Evolutionary conservation across 2,329 filamentous ascomycete species (phyloP).

Genomic region (Davidsoniella neocaledoniae): DNA sequence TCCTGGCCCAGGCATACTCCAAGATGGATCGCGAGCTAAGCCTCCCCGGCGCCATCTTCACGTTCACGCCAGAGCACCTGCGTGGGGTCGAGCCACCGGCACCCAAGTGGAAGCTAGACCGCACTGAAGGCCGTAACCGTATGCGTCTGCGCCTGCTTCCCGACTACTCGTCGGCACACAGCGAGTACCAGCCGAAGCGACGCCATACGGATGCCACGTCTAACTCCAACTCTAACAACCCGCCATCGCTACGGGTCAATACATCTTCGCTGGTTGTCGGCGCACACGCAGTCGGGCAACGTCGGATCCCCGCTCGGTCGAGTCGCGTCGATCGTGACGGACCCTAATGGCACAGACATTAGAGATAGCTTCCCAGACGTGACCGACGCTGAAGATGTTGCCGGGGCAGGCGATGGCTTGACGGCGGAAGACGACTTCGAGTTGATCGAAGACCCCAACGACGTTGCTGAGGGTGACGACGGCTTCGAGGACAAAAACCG

Average conservation of each 20-base stretch:
- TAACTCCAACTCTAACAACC: neutral
- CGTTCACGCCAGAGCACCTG: neutral
- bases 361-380: conserved; percentile 4
- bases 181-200: conserved; percentile 73
- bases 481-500: conserved; percentile 89
- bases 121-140: conserved; percentile 86
- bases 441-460: conserved; percentile 82
- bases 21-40: conserved; percentile 65
- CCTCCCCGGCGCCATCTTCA: conserved; percentile 55
- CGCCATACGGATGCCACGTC: conserved; percentile 32
- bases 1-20: conserved; percentile 56
- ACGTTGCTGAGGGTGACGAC: conserved; percentile 58
- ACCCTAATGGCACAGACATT: conserved; percentile 7
- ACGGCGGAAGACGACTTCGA: conserved; percentile 79
- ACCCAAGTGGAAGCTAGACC: conserved; percentile 79
- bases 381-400: neutral
- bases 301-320: conserved; percentile 7
- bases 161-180: conserved; percentile 49
- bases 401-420: neutral
- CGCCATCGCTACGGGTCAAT: conserved; percentile 21
- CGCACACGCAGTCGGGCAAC: conserved; percentile 3
- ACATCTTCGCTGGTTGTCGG: conserved; percentile 13
- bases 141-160: conserved; percentile 82
- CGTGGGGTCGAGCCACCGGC: conserved; percentile 26
- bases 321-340: conserved; percentile 10